These are phyloP conservation scores for Phalaenopsis aphrodite DNA, from an alignment of 106 monocot species.

Conservation along the genomic window DNA sequence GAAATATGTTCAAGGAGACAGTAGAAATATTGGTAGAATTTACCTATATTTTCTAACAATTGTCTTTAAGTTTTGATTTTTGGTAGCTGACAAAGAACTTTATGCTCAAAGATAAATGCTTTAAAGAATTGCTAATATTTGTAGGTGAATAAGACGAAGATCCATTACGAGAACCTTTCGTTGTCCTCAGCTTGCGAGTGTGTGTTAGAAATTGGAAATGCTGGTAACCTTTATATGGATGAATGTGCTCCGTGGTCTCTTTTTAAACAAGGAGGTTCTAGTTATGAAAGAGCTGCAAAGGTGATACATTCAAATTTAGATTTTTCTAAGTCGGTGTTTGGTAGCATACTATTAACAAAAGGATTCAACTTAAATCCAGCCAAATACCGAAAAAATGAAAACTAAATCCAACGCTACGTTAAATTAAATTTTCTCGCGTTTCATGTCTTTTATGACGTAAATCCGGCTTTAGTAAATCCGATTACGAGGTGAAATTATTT, in stretches of 20 bases:
- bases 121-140: not conserved
- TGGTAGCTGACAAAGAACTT: not conserved
- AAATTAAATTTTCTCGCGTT: no score
- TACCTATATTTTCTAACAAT: not conserved
- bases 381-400: no score
- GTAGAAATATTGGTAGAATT: slow-evolving; percentile 56
- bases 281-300: slow-evolving; percentile 80
- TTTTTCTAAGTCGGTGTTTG: not conserved
- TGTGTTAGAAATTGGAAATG: slow-evolving; percentile 82
- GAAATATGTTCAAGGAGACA: slow-evolving; percentile 50
- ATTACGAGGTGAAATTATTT: no score
- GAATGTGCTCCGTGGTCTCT: slow-evolving; percentile 81
- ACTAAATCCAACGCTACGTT: no score
- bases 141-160: slow-evolving; percentile 66
- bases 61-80: not conserved
- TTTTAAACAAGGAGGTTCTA: slow-evolving; percentile 77
- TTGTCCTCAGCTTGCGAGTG: slow-evolving; percentile 85
- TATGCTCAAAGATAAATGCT: not conserved
- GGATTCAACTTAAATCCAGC: no score
- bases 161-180: slow-evolving; percentile 70
- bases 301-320: slow-evolving; percentile 24
- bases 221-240: slow-evolving; percentile 89
- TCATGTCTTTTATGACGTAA: no score
- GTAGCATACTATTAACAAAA: no score
- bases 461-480: no score